phyloP scores from a whole-genome alignment of 208 protist species.

The Porcisia hertigi region DNA sequence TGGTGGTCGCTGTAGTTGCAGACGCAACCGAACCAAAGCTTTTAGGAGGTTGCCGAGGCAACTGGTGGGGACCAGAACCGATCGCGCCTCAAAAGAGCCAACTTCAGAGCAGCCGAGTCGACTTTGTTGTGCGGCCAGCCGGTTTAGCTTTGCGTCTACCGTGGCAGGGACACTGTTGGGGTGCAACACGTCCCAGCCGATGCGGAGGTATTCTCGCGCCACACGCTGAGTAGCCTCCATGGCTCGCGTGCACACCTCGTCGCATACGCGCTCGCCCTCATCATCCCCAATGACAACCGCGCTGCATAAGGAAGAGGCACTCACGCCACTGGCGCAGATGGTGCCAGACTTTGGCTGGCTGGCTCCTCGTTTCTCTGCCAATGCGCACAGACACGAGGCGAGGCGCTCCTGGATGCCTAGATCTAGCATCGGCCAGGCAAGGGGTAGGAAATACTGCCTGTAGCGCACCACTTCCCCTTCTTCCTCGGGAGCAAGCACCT shows the following conservation, averaged over 20 bases:
- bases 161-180: slow-evolving; percentile 22
- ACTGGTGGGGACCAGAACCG: slow-evolving; percentile 6
- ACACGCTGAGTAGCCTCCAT: slow-evolving; percentile 22
- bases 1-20: slow-evolving; percentile 2
- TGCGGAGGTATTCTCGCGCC: slow-evolving; percentile 40
- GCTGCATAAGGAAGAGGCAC: background rate
- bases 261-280: slow-evolving; percentile 4
- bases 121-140: slow-evolving; percentile 6
- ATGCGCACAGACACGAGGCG: background rate
- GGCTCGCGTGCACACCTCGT: slow-evolving; percentile 12
- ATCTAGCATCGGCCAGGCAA: slow-evolving; percentile 20
- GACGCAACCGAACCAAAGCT: background rate
- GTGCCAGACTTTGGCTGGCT: background rate
- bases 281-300: background rate
- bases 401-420: background rate
- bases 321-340: slow-evolving; percentile 1
- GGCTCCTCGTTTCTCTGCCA: background rate
- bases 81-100: background rate
- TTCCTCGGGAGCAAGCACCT: background rate
- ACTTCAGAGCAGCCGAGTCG: background rate
- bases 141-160: slow-evolving; percentile 17
- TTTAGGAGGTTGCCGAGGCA: slow-evolving; percentile 17
- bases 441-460: slow-evolving; percentile 5
- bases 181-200: slow-evolving; percentile 55
- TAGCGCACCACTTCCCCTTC: slow-evolving; percentile 11